Conservation (phyloP, 805 yeast species). For the Nakazawaea molendinolei region DNA sequence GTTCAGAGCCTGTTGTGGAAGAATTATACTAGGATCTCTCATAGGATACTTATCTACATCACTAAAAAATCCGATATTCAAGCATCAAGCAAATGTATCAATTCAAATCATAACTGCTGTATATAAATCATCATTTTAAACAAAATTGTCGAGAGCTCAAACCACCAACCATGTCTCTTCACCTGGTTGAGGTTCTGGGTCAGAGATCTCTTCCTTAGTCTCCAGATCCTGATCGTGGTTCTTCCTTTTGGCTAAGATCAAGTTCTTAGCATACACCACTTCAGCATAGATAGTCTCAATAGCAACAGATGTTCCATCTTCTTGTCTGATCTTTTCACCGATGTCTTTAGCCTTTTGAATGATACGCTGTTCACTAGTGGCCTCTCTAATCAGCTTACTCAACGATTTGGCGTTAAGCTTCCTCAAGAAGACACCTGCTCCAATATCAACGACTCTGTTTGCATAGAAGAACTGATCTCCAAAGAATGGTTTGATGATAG, state of each 20-base stretch:
- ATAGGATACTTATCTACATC: too few species aligned
- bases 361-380: slow-evolving; percentile 58
- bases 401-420: slow-evolving; percentile 60
- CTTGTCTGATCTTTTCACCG: slow-evolving; percentile 60
- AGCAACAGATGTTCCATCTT: slow-evolving; percentile 76
- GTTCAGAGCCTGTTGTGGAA: slow-evolving; percentile 27
- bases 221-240: slow-evolving; percentile 10
- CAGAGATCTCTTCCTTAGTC: slow-evolving; percentile 15
- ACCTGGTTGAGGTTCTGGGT: slow-evolving; percentile 11
- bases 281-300: slow-evolving; percentile 73
- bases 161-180: slow-evolving; percentile 10
- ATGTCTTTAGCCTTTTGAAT: slow-evolving; percentile 58
- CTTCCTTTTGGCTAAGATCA: slow-evolving; percentile 41
- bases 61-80: slow-evolving; percentile 1
- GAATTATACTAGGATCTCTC: slow-evolving; percentile 11
- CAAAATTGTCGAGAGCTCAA: too few species aligned
- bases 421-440: slow-evolving; percentile 69
- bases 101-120: too few species aligned
- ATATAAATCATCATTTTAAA: too few species aligned
- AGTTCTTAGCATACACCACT: slow-evolving; percentile 64
- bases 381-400: slow-evolving; percentile 62
- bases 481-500: slow-evolving; percentile 88
- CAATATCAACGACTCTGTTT: slow-evolving; percentile 77
- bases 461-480: slow-evolving; percentile 97
- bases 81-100: too few species aligned